A percentile compares a stretch with the other conserved stretches of the same genome.
Conservation (phyloP, 2,329 filamentous ascomycete species). For the Fusarium ramigenum region DNA sequence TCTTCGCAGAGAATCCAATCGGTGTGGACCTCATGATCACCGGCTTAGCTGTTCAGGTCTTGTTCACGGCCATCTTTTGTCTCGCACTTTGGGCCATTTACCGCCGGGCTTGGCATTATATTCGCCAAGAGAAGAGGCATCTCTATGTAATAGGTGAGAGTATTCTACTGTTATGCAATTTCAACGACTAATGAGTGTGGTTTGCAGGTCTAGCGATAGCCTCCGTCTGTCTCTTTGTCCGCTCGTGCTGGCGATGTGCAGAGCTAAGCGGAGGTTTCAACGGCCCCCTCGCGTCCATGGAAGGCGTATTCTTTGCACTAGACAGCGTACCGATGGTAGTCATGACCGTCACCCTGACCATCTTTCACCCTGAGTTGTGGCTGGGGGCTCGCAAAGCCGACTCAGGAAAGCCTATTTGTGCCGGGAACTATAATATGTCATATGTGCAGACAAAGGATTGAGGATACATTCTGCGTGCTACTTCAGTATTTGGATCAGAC, state of each 20-base stretch:
- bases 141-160: not conserved
- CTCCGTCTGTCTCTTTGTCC: not conserved
- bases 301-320: not conserved
- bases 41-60: not conserved
- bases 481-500: fast-evolving
- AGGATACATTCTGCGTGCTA: fast-evolving
- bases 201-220: not conserved
- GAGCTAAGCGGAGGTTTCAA: not conserved
- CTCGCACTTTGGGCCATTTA: not conserved
- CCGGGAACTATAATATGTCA: not conserved
- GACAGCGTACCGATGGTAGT: not conserved
- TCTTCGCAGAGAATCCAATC: not conserved
- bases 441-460: not conserved
- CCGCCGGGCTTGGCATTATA: not conserved
- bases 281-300: not conserved
- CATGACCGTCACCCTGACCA: not conserved
- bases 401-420: not conserved
- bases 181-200: not conserved
- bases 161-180: no score
- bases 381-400: not conserved
- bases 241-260: not conserved
- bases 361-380: not conserved
- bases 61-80: not conserved
- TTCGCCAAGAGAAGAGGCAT: not conserved
- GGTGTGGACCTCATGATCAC: not conserved